Percentiles rank a stretch among this genome's conserved stretches.
Conservation (phyloP, 2,329 filamentous ascomycete genomes). For the Aureobasidium sp. region DNA sequence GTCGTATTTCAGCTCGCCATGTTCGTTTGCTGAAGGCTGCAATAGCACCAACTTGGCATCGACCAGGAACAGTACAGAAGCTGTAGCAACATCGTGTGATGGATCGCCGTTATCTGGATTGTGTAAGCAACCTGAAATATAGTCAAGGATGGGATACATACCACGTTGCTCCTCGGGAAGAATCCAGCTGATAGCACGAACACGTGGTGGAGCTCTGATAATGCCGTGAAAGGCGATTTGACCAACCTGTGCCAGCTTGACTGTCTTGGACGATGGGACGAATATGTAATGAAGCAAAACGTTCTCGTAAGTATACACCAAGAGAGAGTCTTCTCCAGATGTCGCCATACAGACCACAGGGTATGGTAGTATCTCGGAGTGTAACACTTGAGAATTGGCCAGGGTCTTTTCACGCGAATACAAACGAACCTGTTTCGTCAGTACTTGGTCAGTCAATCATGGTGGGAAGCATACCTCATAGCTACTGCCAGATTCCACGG, state of each 20-base stretch:
- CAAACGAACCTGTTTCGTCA: slow-evolving; percentile 56
- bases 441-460: neutral
- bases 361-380: slow-evolving; percentile 67
- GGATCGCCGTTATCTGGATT: slow-evolving; percentile 69
- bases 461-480: slow-evolving; percentile 51
- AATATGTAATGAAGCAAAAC: slow-evolving; percentile 92
- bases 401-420: slow-evolving; percentile 81
- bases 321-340: slow-evolving; percentile 84
- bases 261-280: slow-evolving; percentile 56
- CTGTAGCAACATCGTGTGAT: slow-evolving; percentile 87
- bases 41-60: slow-evolving; percentile 92
- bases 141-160: slow-evolving; percentile 28
- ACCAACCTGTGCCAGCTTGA: slow-evolving; percentile 83
- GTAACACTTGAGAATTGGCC: slow-evolving; percentile 62
- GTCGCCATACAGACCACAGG: slow-evolving; percentile 85
- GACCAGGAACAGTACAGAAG: slow-evolving; percentile 90
- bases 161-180: slow-evolving; percentile 80
- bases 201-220: slow-evolving; percentile 82
- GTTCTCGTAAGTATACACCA: slow-evolving; percentile 97
- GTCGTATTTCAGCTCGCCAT: slow-evolving; percentile 86
- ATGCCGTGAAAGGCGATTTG: slow-evolving; percentile 97
- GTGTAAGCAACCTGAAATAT: slow-evolving; percentile 17
- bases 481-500: slow-evolving; percentile 74
- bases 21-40: slow-evolving; percentile 73
- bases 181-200: slow-evolving; percentile 91